These are phyloP conservation scores for Aspergillus indologenus DNA, from an alignment of 495 filamentous ascomycete species.

Conservation along the genomic window DNA sequence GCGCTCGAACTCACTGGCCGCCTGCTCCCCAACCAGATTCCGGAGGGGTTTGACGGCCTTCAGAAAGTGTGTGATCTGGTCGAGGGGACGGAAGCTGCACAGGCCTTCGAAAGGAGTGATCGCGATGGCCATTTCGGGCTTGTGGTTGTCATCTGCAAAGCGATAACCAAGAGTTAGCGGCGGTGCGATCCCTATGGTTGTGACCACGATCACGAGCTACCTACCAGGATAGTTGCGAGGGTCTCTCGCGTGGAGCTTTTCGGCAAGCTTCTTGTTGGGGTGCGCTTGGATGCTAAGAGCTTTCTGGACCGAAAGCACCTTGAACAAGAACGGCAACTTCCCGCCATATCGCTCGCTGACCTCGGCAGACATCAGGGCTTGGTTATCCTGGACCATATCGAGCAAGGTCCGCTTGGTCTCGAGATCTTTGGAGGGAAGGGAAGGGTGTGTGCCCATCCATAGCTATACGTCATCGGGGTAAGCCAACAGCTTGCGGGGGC, in stretches of 20 bases:
- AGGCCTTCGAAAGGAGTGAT: conserved; percentile 94
- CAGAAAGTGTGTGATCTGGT: conserved; percentile 84
- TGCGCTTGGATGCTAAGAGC: conserved; percentile 96
- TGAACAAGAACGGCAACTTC: conserved; percentile 94
- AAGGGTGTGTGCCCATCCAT: conserved; percentile 99
- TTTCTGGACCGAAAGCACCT: conserved; percentile 90
- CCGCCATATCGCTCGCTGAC: conserved; percentile 68
- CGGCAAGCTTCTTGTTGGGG: conserved; percentile 95
- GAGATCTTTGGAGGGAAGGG: conserved; percentile 87
- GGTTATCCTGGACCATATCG: conserved; percentile 86
- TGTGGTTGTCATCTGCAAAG: conserved; percentile 87
- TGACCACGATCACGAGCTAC: not conserved
- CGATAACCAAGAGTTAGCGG: not conserved
- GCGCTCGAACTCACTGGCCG: conserved; percentile 64
- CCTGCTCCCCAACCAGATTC: conserved; percentile 67
- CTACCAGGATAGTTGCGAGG: conserved; percentile 86
- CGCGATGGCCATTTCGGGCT: conserved; percentile 98
- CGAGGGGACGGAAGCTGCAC: conserved; percentile 88
- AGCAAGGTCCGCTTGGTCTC: conserved; percentile 81
- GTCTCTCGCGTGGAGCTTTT: conserved; percentile 79
- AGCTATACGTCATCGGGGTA: conserved; percentile 52
- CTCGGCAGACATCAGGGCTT: conserved; percentile 68
- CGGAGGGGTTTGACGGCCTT: conserved; percentile 68
- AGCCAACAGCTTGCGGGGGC: conserved; percentile 10
- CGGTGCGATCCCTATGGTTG: too few relatives aligned